Base-by-base conservation (phyloP, 2,329 filamentous ascomycete genomes). In the Colletotrichum sp. region DNA sequence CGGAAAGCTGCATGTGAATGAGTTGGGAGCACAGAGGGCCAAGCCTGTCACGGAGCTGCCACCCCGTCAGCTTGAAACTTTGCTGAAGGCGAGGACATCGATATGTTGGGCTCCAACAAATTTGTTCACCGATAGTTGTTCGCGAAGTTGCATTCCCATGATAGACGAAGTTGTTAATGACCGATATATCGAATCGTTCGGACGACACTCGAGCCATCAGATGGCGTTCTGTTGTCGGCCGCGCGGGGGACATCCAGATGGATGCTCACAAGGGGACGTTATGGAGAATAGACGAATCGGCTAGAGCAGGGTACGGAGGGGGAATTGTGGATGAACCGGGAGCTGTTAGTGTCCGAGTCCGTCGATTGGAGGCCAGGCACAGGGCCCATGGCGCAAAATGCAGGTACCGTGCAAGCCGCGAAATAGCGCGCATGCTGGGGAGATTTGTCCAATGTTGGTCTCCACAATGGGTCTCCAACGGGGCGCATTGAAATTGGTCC, bases 401-500 rank as follows among this genome's bases (percentile, higher is more conserved):
- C 71, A 76, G 74, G 74, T 71, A 76, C 74, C 56, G 52, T 70
- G 74, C 62, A 64, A 64, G 63, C 62, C 58, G 70, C 30, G 30
- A 65, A 59, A 64, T 74, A 69, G 70, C 73, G 70, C 70, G 48
- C 18, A 62, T 61, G 32, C 73, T 74, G 52, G 61, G 71, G 71
- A 74, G 61, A 68, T 68, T 63, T 67, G 56, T 58, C 73, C 73
- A 73, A 75, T 52, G 28, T 43, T 52, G 63, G 69, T 64, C 32
- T 30, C 62, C 62, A 75, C 69, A 73, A 73, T 34, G 62, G 56
- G 43, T 58, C 63, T 69, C 48, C 58, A 62, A 66, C 62, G 62
- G 62, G 69, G 72, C 69, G 69, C 61, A 56, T 74, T 56, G 28
- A 73, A 59, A 75, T 75, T 73, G 56, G 26, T 63, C 43, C n/a